These are phyloP conservation scores for Colletotrichum sp. DNA, from an alignment of 2,329 filamentous ascomycete genomes.

Conservation along the genomic window DNA sequence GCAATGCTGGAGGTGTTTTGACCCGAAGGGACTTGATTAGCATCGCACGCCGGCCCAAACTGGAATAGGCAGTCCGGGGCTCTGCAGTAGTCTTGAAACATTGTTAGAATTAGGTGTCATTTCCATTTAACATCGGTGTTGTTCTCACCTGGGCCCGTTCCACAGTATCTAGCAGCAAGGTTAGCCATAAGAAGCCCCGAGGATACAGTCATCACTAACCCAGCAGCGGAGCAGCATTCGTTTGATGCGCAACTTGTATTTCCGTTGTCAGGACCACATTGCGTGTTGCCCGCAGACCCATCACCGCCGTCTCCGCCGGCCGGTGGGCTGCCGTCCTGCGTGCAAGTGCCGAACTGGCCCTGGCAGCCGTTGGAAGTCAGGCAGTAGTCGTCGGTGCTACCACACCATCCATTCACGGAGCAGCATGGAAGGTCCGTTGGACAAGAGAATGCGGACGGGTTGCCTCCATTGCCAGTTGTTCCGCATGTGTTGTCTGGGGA, in stretches of 20 bases:
- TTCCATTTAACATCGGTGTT: not conserved
- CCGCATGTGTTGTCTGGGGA: slow-evolving; percentile 17
- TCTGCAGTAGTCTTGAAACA: slow-evolving; percentile 42
- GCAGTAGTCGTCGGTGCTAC: slow-evolving; percentile 43
- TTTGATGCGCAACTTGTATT: slow-evolving; percentile 25
- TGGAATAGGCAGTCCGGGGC: slow-evolving; percentile 60
- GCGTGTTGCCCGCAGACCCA: slow-evolving; percentile 38
- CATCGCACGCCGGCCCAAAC: slow-evolving; percentile 59
- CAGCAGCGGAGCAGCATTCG: slow-evolving; percentile 31
- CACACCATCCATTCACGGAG: slow-evolving; percentile 37
- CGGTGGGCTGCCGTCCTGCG: not conserved
- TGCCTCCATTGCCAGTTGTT: slow-evolving; percentile 10
- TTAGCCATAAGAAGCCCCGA: slow-evolving; percentile 32
- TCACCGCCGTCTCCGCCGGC: not conserved
- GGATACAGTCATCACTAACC: slow-evolving; percentile 16
- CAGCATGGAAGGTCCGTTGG: slow-evolving; percentile 26
- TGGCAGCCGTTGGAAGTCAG: slow-evolving; percentile 39
- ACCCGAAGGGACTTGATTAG: slow-evolving; percentile 51
- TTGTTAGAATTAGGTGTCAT: not conserved
- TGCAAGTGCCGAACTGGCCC: slow-evolving; percentile 29
- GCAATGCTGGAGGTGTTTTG: slow-evolving; percentile 54
- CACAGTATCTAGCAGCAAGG: not conserved
- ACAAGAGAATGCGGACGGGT: not conserved
- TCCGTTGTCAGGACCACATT: slow-evolving; percentile 39
- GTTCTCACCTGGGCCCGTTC: slow-evolving; percentile 1